Conservation (phyloP, 1,284 basidiomycete genomes). For the Papiliotrema flavescens region DNA sequence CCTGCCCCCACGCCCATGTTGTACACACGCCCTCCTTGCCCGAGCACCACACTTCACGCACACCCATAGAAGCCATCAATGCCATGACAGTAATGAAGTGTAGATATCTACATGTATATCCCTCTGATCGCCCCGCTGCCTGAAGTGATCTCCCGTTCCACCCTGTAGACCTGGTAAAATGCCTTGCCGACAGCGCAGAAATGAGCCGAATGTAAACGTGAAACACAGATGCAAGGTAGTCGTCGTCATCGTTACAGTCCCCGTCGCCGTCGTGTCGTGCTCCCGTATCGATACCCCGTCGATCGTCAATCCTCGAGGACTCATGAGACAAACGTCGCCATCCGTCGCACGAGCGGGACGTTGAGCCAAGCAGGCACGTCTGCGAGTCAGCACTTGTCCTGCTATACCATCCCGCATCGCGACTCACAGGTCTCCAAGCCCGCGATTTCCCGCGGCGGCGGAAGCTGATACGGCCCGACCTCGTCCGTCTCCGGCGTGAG, state of each 20-base stretch:
- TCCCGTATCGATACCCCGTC: not conserved
- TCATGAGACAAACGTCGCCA: slow-evolving; percentile 19
- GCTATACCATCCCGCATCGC: too few species aligned
- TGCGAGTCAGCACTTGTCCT: slow-evolving; percentile 5
- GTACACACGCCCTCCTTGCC: not conserved
- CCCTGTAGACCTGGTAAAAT: not conserved
- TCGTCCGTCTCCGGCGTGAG: slow-evolving; percentile 93
- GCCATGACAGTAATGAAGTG: not conserved
- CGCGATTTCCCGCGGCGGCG: slow-evolving; percentile 44
- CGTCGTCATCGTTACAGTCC: not conserved
- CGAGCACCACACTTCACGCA: not conserved
- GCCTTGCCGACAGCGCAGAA: not conserved
- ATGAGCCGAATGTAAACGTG: not conserved
- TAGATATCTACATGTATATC: not conserved
- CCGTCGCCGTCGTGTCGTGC: not conserved
- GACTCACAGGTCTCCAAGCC: slow-evolving; percentile 49
- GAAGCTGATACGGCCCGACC: slow-evolving; percentile 64
- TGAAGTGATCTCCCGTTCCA: not conserved
- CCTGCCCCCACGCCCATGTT: not conserved
- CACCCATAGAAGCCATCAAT: not conserved
- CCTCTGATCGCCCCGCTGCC: not conserved
- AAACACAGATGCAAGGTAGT: not conserved
- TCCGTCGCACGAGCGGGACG: slow-evolving; percentile 17
- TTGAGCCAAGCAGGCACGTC: slow-evolving; percentile 23
- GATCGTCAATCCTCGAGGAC: not conserved